A percentile compares a stretch with the other conserved stretches of the same genome.
These are phyloP conservation scores for Rhodamnia argentea DNA, from an alignment of 345 rosid genomes.

Conservation along the genomic window DNA sequence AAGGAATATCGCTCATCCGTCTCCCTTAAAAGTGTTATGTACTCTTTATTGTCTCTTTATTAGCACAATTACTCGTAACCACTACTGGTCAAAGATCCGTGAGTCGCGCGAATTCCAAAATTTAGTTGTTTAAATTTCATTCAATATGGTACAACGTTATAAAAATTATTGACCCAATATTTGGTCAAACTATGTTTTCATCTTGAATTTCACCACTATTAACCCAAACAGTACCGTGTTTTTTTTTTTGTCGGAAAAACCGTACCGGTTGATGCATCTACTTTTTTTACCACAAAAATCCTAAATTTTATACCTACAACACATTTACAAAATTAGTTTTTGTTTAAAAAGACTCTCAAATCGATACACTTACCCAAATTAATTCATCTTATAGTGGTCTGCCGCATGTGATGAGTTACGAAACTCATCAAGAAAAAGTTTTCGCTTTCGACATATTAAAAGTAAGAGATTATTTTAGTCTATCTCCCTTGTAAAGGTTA, in stretches of 20 bases:
- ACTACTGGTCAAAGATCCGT: not conserved
- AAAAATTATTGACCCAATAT: not conserved
- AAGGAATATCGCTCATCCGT: too few relatives aligned
- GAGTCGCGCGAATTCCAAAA: not conserved
- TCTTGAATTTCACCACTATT: not conserved
- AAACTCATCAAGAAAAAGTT: too few relatives aligned
- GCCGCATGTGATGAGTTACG: too few relatives aligned
- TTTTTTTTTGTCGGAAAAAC: too few relatives aligned
- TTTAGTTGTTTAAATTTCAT: not conserved
- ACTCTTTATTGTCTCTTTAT: not conserved
- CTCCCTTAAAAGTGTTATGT: too few relatives aligned
- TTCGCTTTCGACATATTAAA: too few relatives aligned
- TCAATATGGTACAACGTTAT: not conserved
- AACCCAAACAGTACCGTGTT: not conserved
- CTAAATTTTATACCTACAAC: not conserved
- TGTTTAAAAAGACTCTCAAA: not conserved
- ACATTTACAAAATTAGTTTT: not conserved
- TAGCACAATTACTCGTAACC: not conserved
- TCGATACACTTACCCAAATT: not conserved
- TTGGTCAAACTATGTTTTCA: not conserved
- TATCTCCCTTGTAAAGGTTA: too few relatives aligned
- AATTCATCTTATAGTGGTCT: too few relatives aligned
- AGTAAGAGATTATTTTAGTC: too few relatives aligned
- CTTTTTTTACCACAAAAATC: not conserved
- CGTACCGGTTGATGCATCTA: not conserved